These are phyloP conservation scores for Styphnolobium japonicum DNA, from an alignment of 306 rosid species.

Conservation along the genomic window DNA sequence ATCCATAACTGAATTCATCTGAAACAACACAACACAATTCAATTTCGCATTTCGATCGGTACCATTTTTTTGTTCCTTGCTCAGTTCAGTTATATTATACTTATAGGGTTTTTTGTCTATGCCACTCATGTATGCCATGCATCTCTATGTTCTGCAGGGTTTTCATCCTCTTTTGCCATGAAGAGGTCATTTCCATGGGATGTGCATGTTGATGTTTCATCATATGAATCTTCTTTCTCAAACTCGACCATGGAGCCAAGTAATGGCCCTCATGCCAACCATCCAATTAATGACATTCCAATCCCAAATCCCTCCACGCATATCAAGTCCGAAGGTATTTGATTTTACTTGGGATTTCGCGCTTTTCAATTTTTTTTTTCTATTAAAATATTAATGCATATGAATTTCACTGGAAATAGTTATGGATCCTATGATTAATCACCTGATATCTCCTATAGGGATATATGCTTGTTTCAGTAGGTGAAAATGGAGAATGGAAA, in stretches of 20 bases:
- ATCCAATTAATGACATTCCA: neutral
- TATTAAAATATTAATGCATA: neutral
- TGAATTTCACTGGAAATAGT: neutral
- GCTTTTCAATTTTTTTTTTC: neutral
- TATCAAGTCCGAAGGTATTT: constrained; percentile 51
- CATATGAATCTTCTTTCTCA: constrained; percentile 56
- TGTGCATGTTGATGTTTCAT: constrained; percentile 43
- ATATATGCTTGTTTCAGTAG: neutral
- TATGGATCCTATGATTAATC: neutral
- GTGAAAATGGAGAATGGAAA: neutral
- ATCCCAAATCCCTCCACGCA: constrained; percentile 3
- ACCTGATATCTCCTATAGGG: neutral
- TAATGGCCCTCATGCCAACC: constrained; percentile 20
- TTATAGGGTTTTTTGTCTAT: neutral
- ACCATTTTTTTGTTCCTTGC: too few species aligned
- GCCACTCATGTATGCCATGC: neutral
- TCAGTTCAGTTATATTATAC: too few species aligned
- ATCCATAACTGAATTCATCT: too few species aligned
- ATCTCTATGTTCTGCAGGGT: neutral
- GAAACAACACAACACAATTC: too few species aligned
- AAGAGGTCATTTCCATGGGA: constrained; percentile 61
- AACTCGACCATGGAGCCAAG: constrained; percentile 30
- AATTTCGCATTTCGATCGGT: too few species aligned
- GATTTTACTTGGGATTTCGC: neutral
- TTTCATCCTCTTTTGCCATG: constrained; percentile 36